Conservation (phyloP, 23 red algal genomes). For the Gracilaria domingensis region DNA sequence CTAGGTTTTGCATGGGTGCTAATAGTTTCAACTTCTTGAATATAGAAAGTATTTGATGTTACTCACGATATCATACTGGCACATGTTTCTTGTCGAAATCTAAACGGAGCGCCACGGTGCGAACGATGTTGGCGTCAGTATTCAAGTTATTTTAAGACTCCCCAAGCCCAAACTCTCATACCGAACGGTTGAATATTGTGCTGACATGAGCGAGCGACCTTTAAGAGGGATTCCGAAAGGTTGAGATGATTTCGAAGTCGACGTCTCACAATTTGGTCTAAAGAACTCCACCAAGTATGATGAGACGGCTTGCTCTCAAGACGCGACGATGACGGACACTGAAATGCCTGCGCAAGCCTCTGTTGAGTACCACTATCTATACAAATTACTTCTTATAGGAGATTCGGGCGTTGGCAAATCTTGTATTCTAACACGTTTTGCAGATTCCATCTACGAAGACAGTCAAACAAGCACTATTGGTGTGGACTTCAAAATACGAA, state of each 20-base stretch:
- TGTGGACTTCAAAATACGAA: conserved; percentile 86
- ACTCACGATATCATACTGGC: background rate
- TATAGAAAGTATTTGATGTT: background rate
- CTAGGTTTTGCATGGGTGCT: too few relatives aligned
- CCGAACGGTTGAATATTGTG: conserved; percentile 1
- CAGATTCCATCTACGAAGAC: conserved; percentile 76
- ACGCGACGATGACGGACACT: conserved; percentile 25
- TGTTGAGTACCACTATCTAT: conserved; percentile 72
- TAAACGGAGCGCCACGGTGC: conserved; percentile 24
- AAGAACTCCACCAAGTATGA: background rate
- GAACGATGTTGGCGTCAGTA: too few relatives aligned
- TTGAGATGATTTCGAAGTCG: background rate
- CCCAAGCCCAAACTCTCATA: background rate
- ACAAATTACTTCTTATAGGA: conserved; percentile 89
- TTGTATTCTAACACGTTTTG: conserved; percentile 90
- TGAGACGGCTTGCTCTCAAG: background rate
- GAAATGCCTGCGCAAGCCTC: background rate
- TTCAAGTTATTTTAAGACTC: background rate
- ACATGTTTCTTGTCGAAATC: background rate
- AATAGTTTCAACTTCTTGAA: too few relatives aligned
- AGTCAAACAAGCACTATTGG: conserved; percentile 89
- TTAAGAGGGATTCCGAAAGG: background rate
- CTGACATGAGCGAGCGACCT: conserved; percentile 18
- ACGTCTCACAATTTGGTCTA: background rate
- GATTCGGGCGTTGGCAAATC: conserved; percentile 87